Conservation (phyloP, 2,329 filamentous ascomycete species). For the Penicillium sp. region DNA sequence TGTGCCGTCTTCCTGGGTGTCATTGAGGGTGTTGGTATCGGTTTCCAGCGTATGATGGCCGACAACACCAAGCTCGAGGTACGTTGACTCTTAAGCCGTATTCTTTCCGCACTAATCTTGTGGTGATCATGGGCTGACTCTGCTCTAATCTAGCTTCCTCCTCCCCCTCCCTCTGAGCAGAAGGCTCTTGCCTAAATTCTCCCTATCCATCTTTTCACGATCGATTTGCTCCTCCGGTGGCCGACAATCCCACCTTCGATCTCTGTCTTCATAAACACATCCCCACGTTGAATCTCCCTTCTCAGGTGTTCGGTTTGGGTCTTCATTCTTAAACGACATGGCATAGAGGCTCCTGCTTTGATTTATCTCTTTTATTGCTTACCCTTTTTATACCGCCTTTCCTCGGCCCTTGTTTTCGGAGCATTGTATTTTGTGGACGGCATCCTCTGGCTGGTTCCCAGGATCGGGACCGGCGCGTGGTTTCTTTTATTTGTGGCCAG, state of each 20-base stretch:
- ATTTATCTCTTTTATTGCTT: conserved; percentile 25
- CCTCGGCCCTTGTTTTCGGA: conserved; percentile 30
- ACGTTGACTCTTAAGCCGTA: conserved; percentile 24
- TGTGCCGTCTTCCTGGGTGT: conserved; percentile 93
- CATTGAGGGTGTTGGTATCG: conserved; percentile 96
- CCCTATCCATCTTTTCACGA: conserved; percentile 14
- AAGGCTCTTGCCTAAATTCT: conserved; percentile 42
- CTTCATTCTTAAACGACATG: conserved; percentile 40
- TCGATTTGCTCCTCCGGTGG: conserved; percentile 23
- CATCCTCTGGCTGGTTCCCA: conserved; percentile 33
- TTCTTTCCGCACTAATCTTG: not conserved
- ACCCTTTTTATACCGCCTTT: conserved; percentile 35
- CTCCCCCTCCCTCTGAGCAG: conserved; percentile 40
- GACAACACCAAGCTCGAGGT: conserved; percentile 84
- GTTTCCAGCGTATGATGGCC: conserved; percentile 91
- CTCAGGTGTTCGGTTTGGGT: conserved; percentile 45
- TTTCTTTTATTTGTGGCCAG: conserved; percentile 20
- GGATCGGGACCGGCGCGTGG: conserved; percentile 25
- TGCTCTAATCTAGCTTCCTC: conserved; percentile 37
- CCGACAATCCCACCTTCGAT: conserved; percentile 28
- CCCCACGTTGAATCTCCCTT: conserved; percentile 41
- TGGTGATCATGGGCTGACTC: conserved; percentile 1
- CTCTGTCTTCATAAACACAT: conserved; percentile 28
- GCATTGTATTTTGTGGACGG: conserved; percentile 35
- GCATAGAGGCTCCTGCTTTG: conserved; percentile 38